Evolutionary conservation across 1,139 yeast genomes (phyloP).

Genomic region (Pichia sorboxylosa): DNA sequence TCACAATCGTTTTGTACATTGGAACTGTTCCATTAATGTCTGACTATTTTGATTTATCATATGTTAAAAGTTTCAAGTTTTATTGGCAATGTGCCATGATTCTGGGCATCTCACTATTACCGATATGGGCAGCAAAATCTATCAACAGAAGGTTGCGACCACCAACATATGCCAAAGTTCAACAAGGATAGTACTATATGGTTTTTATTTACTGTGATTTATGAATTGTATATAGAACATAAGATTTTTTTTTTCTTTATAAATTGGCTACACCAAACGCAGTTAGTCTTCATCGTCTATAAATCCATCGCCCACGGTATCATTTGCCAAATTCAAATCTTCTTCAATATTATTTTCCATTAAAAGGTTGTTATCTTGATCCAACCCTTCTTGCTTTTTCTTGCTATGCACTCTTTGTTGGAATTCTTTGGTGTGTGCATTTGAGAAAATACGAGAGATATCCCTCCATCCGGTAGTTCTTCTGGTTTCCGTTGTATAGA

Average conservation of each 20-base stretch:
- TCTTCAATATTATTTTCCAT: no score
- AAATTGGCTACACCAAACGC: no score
- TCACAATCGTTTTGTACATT: constrained; percentile 57
- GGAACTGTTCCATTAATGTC: constrained; percentile 70
- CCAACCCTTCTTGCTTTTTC: no score
- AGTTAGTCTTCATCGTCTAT: background rate
- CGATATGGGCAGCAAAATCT: constrained; percentile 80
- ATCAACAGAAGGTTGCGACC: constrained; percentile 71
- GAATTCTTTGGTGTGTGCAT: constrained; percentile 82
- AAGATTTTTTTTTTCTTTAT: no score
- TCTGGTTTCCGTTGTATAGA: constrained; percentile 6
- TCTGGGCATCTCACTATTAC: constrained; percentile 61
- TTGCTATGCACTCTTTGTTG: no score
- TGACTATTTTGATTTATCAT: constrained; percentile 71
- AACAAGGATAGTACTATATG: constrained; percentile 33
- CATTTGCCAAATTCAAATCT: constrained; percentile 5
- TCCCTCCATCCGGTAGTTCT: constrained; percentile 18
- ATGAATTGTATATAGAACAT: no score
- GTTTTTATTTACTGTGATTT: no score
- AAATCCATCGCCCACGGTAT: constrained; percentile 2
- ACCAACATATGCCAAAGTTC: constrained; percentile 97
- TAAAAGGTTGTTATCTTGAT: constrained; percentile 3
- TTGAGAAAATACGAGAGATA: constrained; percentile 50
- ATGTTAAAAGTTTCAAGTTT: constrained; percentile 47
- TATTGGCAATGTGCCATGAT: constrained; percentile 61